Conservation (phyloP, 345 rosid species). For the Bretschneidera sinensis region DNA sequence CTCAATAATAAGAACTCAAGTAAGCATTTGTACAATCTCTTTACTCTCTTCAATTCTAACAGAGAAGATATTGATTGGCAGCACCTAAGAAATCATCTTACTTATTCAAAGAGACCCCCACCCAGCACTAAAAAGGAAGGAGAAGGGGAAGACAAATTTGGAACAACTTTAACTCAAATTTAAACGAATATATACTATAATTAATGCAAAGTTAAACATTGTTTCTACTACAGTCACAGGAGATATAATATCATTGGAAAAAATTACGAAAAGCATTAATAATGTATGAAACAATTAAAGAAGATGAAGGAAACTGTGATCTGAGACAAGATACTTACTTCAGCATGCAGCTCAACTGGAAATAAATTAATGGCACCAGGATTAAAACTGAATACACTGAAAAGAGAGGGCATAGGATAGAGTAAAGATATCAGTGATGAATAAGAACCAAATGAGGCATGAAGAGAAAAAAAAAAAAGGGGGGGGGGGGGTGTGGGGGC, state of each 20-base stretch:
- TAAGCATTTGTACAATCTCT: too few species aligned
- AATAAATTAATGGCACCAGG: conserved; percentile 69
- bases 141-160: not conserved
- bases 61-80: not conserved
- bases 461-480: not conserved
- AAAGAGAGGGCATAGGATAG: conserved; percentile 1
- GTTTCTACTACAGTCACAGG: not conserved
- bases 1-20: too few species aligned
- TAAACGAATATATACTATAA: not conserved
- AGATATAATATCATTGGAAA: not conserved
- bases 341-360: conserved; percentile 45
- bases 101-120: not conserved
- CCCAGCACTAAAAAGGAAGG: not conserved
- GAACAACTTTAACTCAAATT: not conserved
- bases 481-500: not conserved
- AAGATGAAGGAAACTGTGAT: not conserved
- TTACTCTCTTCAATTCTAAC: too few species aligned
- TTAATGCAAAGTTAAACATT: not conserved
- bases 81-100: not conserved
- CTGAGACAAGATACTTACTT: conserved; percentile 44
- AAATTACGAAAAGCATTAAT: not conserved
- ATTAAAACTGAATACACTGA: conserved; percentile 71
- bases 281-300: not conserved
- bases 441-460: not conserved
- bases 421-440: conserved; percentile 8